Percentiles rank a stretch among this genome's conserved stretches.
Conservation (phyloP, 495 filamentous ascomycete genomes). For the Penicillium daleae region DNA sequence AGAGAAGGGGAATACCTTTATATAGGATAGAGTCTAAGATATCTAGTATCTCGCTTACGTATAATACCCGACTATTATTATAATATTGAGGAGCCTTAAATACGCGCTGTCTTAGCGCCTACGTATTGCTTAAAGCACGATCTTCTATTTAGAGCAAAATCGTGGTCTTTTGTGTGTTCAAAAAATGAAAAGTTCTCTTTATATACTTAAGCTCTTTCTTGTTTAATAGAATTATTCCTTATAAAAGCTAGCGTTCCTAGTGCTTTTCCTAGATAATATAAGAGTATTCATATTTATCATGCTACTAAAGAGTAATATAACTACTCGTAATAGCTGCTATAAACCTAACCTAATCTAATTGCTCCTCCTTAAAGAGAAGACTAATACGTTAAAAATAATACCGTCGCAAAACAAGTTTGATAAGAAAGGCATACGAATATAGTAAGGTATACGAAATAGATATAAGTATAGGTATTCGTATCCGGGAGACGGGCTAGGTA, state of each 20-base stretch:
- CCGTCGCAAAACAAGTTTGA: slow-evolving; percentile 7
- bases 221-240: neutral
- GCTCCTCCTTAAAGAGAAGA: slow-evolving; percentile 8
- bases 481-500: slow-evolving; percentile 19
- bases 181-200: slow-evolving; percentile 1
- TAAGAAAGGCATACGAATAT: slow-evolving; percentile 12
- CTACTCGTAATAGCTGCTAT: slow-evolving; percentile 8
- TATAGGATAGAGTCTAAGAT: no score
- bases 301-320: neutral
- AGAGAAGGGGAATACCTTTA: no score
- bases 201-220: neutral
- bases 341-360: slow-evolving; percentile 1
- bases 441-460: slow-evolving; percentile 19
- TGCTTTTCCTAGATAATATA: no score
- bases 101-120: neutral
- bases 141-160: neutral
- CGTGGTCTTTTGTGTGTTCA: neutral
- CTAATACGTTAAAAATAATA: slow-evolving; percentile 6
- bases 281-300: neutral
- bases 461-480: slow-evolving; percentile 25
- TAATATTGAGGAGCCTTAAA: no score
- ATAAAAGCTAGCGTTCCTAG: neutral
- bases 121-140: neutral
- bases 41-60: no score
- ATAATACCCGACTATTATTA: no score